These are phyloP conservation scores for Leishmania arabica DNA, from an alignment of 208 protist genomes.

Conservation along the genomic window DNA sequence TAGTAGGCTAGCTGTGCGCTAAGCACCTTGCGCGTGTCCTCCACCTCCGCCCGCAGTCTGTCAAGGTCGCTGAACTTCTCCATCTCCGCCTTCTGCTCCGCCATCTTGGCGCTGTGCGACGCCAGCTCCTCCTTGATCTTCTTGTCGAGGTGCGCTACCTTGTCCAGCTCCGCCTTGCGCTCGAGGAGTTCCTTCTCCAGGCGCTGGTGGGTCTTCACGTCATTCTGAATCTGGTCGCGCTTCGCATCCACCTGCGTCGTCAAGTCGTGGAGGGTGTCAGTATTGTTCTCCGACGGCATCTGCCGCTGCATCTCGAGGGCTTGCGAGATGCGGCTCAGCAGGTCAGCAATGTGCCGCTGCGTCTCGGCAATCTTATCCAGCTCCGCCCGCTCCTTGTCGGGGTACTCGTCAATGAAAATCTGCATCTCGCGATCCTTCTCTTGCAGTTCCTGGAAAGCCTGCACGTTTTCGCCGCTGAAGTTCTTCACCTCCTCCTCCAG, in stretches of 20 bases:
- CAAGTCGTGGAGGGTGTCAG: constrained; percentile 68
- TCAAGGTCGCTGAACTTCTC: constrained; percentile 82
- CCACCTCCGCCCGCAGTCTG: constrained; percentile 59
- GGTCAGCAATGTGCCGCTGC: constrained; percentile 61
- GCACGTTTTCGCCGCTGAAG: constrained; percentile 87
- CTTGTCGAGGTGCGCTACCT: constrained; percentile 82
- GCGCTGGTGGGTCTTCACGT: constrained; percentile 83
- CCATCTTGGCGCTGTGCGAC: constrained; percentile 74
- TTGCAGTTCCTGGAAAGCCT: constrained; percentile 84
- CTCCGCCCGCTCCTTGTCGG: constrained; percentile 75
- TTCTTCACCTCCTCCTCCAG: constrained; percentile 86
- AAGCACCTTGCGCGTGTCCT: constrained; percentile 59
- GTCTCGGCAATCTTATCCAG: constrained; percentile 53
- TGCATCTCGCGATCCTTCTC: constrained; percentile 88
- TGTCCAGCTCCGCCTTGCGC: constrained; percentile 88
- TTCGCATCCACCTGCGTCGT: constrained; percentile 81
- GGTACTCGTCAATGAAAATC: constrained; percentile 87
- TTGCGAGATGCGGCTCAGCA: constrained; percentile 84
- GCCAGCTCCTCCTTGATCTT: constrained; percentile 91
- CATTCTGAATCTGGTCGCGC: constrained; percentile 78
- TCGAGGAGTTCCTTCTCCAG: constrained; percentile 91
- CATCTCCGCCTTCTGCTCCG: constrained; percentile 81
- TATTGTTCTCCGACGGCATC: constrained; percentile 69
- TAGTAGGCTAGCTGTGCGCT: constrained; percentile 58
- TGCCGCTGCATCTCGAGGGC: constrained; percentile 77